Base-by-base conservation (phyloP, 1,284 basidiomycete species). In the Sparassis latifolia region DNA sequence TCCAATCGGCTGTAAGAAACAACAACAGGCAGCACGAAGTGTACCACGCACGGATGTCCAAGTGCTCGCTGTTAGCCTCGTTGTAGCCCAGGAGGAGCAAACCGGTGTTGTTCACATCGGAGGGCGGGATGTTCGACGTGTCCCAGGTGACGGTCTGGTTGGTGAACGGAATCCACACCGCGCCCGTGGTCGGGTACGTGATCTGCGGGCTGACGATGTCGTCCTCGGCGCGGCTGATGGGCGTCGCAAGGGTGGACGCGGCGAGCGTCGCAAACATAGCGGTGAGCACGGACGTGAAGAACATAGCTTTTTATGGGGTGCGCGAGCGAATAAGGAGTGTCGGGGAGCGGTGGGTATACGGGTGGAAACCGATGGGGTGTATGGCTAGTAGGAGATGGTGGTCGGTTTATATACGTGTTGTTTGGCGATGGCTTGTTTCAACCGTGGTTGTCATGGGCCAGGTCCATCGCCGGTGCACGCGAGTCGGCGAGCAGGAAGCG, bases 201-300 rank as follows among this genome's bases (percentile, higher is more conserved):
- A 84, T 73, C 3, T 52, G 45, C 0, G 82, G 80, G 48, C 68
- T 69, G 64, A 70, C 66, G 47, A 80, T 55, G 49, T 69, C 52
- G n/a, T 58, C 53, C 47, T 41, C 44, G 42, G 52, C 51, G 49
- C 53, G 39, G 29, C 56, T 48, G 0, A 56, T 10, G n/a, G 67
- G 68, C 3, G 68, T 66, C 20, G 68, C 65, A 53, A 58, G 52
- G 43, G 55, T 30, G 42, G 55, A 56, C 37, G 61, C 58, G 41
- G 60, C 57, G 52, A 64, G 48, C 46, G 57, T 51, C 4, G 63
- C 52, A 50, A 60, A 47, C 55, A 61, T 46, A 33, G 54, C 50
- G 48, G 60, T 40, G 57, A 65, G 49, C 56, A 55, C 56, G 53
- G 55, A 44, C 44, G 52, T 47, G 40, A 42, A 42, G 56, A 62